phyloP scores from a whole-genome alignment of 495 filamentous ascomycete species.

The Xylaria longipes region DNA sequence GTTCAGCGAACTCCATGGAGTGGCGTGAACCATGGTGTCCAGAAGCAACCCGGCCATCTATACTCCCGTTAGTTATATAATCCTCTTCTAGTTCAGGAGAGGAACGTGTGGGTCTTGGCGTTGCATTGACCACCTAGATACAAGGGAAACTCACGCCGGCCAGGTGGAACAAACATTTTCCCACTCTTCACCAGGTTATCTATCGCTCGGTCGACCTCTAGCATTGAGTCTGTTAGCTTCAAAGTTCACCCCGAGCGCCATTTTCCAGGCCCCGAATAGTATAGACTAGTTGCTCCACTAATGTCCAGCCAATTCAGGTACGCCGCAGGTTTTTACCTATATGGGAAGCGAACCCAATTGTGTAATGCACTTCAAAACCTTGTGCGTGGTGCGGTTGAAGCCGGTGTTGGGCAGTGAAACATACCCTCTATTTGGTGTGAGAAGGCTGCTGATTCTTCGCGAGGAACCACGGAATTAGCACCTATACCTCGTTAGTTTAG shows the following conservation, averaged over 20 bases:
- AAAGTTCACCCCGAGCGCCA: background rate
- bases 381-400: background rate
- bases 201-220: slow-evolving; percentile 94
- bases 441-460: slow-evolving; percentile 82
- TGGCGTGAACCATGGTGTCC: slow-evolving; percentile 65
- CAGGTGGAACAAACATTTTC: slow-evolving; percentile 78
- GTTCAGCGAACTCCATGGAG: slow-evolving; percentile 78
- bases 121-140: slow-evolving; percentile 7
- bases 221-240: slow-evolving; percentile 36
- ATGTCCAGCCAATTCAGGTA: slow-evolving; percentile 2
- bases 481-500: slow-evolving; percentile 56
- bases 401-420: slow-evolving; percentile 37
- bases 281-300: slow-evolving; percentile 8
- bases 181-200: slow-evolving; percentile 97
- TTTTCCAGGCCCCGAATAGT: slow-evolving; percentile 10
- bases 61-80: slow-evolving; percentile 29
- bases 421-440: slow-evolving; percentile 91
- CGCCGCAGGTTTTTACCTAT: background rate
- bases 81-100: background rate
- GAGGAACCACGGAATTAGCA: slow-evolving; percentile 76
- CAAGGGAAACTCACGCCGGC: slow-evolving; percentile 78
- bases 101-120: slow-evolving; percentile 31
- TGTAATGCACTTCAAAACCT: slow-evolving; percentile 11
- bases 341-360: background rate
- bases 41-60: slow-evolving; percentile 52